A percentile compares a stretch with the other conserved stretches of the same genome.
These are phyloP conservation scores for Stagonosporopsis chrysanthemi DNA, from an alignment of 2,329 filamentous ascomycete genomes.

Conservation along the genomic window DNA sequence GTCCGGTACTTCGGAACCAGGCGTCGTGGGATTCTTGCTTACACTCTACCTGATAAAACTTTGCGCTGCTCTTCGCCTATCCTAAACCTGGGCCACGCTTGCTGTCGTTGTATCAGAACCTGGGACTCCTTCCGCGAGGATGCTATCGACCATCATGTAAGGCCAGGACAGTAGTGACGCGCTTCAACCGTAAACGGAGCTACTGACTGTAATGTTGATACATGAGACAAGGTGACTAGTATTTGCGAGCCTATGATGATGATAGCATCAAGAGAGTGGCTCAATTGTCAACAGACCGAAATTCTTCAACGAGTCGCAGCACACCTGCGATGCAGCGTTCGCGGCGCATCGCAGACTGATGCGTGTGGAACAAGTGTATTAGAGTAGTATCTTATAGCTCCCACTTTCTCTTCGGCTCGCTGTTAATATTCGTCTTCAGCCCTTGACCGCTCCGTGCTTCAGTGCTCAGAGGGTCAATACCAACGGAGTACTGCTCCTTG, in stretches of 20 bases:
- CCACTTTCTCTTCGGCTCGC: constrained; percentile 34
- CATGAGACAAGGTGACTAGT: not conserved
- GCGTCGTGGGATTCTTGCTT: not conserved
- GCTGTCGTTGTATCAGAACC: not conserved
- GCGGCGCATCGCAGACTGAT: not conserved
- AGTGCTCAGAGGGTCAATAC: constrained; percentile 33
- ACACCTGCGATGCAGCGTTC: not conserved
- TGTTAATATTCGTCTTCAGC: constrained; percentile 34
- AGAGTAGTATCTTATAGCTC: constrained; percentile 19
- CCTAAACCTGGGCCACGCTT: too few relatives aligned
- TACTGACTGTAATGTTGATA: not conserved
- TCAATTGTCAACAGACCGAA: not conserved
- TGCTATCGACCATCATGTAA: not conserved
- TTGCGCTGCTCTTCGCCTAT: not conserved
- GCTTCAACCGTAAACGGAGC: too few relatives aligned
- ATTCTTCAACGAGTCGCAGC: not conserved
- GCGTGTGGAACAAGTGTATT: not conserved
- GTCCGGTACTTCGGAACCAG: not conserved
- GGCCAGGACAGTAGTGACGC: not conserved
- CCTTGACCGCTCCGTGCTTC: constrained; percentile 17
- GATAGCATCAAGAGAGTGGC: not conserved
- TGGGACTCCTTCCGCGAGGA: not conserved
- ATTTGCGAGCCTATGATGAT: not conserved
- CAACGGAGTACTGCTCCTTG: constrained; percentile 34
- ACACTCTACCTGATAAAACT: not conserved